A percentile compares a stretch with the other conserved stretches of the same genome.
Evolutionary conservation across 306 rosid species (phyloP).

Genomic region (Cercis canadensis): DNA sequence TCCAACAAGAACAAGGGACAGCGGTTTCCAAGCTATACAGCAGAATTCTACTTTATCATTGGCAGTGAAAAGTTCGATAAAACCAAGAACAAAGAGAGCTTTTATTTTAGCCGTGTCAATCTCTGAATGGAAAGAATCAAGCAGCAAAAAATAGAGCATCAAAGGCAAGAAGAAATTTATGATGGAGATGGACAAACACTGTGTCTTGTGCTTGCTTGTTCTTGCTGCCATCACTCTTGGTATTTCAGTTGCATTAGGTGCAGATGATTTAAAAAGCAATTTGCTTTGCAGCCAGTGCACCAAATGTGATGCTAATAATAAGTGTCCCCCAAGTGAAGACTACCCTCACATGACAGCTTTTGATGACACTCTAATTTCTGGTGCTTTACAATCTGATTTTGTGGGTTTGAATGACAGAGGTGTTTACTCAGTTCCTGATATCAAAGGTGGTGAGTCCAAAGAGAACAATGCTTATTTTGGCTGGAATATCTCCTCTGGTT

Average conservation of each 20-base stretch:
- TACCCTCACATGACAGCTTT: conserved; percentile 49
- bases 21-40: not conserved
- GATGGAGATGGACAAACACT: not conserved
- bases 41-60: not conserved
- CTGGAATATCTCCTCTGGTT: conserved; percentile 50
- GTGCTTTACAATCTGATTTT: conserved; percentile 45
- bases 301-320: conserved; percentile 33
- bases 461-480: conserved; percentile 44
- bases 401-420: conserved; percentile 41
- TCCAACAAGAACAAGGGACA: not conserved
- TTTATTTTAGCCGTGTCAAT: not conserved
- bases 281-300: conserved; percentile 45
- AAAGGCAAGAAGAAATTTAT: not conserved
- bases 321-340: conserved; percentile 44
- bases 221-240: not conserved
- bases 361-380: conserved; percentile 44
- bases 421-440: conserved; percentile 41
- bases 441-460: conserved; percentile 47
- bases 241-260: not conserved
- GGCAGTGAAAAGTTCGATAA: not conserved
- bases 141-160: not conserved
- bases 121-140: not conserved
- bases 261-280: conserved; percentile 32
- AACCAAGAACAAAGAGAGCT: conserved; percentile 26
- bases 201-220: conserved; percentile 24